These are phyloP conservation scores for Tetrahymena borealis DNA, from an alignment of 73 alveolate species.

Conservation along the genomic window DNA sequence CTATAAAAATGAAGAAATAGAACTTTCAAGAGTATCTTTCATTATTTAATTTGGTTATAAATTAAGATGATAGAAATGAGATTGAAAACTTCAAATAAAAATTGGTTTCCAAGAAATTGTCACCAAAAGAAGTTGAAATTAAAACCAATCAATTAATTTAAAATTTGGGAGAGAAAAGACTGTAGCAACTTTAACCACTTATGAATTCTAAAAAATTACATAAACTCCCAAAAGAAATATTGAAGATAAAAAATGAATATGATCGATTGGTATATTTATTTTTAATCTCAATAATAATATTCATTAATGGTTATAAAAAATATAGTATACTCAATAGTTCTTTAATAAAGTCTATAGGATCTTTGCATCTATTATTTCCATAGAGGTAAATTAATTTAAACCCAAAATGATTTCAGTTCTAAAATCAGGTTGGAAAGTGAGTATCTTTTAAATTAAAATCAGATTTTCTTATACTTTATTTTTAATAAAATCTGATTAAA, in stretches of 20 bases:
- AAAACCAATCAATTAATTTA: neutral
- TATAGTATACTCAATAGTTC: neutral
- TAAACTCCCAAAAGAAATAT: neutral
- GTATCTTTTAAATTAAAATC: too few species aligned
- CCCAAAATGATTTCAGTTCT: too few species aligned
- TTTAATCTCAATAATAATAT: neutral
- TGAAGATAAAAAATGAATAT: neutral
- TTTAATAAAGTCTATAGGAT: neutral
- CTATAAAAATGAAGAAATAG: neutral
- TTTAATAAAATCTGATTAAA: too few species aligned
- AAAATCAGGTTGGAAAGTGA: too few species aligned
- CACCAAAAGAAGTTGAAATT: neutral
- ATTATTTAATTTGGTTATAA: neutral
- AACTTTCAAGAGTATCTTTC: neutral
- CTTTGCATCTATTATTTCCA: neutral
- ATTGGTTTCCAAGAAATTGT: neutral
- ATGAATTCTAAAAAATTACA: neutral
- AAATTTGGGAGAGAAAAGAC: neutral
- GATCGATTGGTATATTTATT: neutral
- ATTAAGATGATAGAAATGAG: neutral
- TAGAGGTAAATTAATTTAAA: neutral
- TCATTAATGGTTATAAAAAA: neutral
- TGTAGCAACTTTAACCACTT: neutral
- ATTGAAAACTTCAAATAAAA: neutral
- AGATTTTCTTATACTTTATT: too few species aligned